These are phyloP conservation scores for Epichloe gansuensis DNA, from an alignment of 2,329 filamentous ascomycete genomes.

Conservation along the genomic window DNA sequence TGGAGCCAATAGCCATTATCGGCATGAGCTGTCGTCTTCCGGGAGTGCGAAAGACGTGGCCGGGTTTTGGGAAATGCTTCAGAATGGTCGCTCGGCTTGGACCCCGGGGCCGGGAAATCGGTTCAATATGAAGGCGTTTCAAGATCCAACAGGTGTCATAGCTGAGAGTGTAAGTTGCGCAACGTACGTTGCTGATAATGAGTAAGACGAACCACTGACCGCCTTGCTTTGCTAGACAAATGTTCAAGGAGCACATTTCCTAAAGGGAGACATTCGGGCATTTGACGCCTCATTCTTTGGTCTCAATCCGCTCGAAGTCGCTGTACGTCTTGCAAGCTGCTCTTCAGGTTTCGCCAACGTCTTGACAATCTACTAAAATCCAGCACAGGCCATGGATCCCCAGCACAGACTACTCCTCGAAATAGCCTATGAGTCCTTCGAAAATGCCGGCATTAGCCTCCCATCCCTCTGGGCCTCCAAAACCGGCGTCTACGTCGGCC, in stretches of 20 bases:
- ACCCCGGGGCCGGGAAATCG: slow-evolving; percentile 29
- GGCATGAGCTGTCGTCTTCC: slow-evolving; percentile 13
- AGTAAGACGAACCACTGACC: too few relatives aligned
- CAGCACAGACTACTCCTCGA: slow-evolving; percentile 17
- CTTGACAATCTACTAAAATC: too few relatives aligned
- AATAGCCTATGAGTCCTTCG: slow-evolving; percentile 16
- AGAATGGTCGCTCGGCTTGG: slow-evolving; percentile 20
- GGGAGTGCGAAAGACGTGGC: slow-evolving; percentile 8
- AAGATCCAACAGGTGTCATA: slow-evolving; percentile 17
- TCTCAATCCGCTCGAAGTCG: slow-evolving; percentile 10
- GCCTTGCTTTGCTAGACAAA: not conserved
- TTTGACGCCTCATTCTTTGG: slow-evolving; percentile 17
- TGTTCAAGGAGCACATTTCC: slow-evolving; percentile 15
- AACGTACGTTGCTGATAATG: too few relatives aligned
- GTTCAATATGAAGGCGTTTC: slow-evolving; percentile 30
- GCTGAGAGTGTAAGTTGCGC: too few relatives aligned
- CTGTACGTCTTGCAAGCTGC: slow-evolving; percentile 15
- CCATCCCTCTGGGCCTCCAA: slow-evolving; percentile 14
- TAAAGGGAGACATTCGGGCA: slow-evolving; percentile 12
- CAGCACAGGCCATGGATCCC: slow-evolving; percentile 12
- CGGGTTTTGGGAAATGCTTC: slow-evolving; percentile 12
- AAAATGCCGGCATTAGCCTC: slow-evolving; percentile 22
- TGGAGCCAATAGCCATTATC: slow-evolving; percentile 13
- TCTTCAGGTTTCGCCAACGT: too few relatives aligned
- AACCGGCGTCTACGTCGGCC: slow-evolving; percentile 27